Evolutionary conservation across 495 filamentous ascomycete species (phyloP).

Genomic region (Echria macrotheca): DNA sequence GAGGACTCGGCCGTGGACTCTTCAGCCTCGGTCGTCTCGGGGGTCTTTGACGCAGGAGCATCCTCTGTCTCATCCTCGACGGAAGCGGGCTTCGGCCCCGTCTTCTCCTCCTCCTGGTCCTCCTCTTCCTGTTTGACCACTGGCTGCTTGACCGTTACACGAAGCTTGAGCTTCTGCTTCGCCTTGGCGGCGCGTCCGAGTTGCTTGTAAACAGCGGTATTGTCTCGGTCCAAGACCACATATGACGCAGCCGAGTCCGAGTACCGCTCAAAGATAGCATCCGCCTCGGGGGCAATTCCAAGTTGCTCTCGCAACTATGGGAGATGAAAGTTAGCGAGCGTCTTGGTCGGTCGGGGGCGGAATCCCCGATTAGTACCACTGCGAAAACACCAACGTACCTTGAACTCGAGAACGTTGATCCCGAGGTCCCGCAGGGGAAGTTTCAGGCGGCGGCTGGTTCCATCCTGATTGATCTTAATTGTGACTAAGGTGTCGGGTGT

Average conservation of each 20-base stretch:
- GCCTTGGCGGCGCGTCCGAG: slow-evolving; percentile 95
- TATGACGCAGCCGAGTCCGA: slow-evolving; percentile 87
- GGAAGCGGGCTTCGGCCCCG: slow-evolving; percentile 21
- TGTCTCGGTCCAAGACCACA: slow-evolving; percentile 70
- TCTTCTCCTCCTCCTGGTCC: slow-evolving; percentile 15
- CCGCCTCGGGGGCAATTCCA: slow-evolving; percentile 58
- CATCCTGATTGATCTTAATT: slow-evolving; percentile 75
- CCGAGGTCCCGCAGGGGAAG: slow-evolving; percentile 82
- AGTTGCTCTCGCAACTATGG: slow-evolving; percentile 70
- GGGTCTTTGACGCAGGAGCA: not conserved
- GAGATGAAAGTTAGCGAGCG: too few relatives aligned
- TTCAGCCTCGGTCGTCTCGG: slow-evolving; percentile 3
- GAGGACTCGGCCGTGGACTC: slow-evolving; percentile 2
- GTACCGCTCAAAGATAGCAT: slow-evolving; percentile 83
- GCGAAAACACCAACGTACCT: slow-evolving; percentile 60
- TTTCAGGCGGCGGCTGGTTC: slow-evolving; percentile 75
- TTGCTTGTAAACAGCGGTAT: slow-evolving; percentile 87
- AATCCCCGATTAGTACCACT: too few relatives aligned
- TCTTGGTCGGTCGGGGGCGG: too few relatives aligned
- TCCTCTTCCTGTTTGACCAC: slow-evolving; percentile 2
- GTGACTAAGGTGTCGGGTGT: slow-evolving; percentile 73
- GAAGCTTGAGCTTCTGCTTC: slow-evolving; percentile 93
- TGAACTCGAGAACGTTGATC: slow-evolving; percentile 66
- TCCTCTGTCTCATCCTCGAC: slow-evolving; percentile 24
- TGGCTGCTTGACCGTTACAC: slow-evolving; percentile 50